Evolutionary conservation across 495 filamentous ascomycete species (phyloP).

Genomic region (Xylona heveae): DNA sequence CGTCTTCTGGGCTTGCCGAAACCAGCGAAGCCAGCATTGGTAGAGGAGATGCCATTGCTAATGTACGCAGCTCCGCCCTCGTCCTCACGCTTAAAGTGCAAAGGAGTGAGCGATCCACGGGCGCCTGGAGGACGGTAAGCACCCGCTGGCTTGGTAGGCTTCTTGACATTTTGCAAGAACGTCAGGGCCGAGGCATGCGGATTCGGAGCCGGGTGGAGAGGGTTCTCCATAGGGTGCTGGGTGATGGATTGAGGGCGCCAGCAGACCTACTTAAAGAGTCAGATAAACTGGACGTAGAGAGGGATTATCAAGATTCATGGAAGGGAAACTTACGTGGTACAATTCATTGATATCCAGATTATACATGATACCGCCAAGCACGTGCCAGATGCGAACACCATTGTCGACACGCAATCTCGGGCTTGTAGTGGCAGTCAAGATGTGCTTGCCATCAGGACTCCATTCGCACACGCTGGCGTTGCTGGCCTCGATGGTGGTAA

Average conservation of each 20-base stretch:
- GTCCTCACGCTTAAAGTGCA: slow-evolving; percentile 94
- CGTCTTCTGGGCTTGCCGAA: slow-evolving; percentile 53
- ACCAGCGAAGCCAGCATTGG: slow-evolving; percentile 35
- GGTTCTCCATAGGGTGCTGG: slow-evolving; percentile 43
- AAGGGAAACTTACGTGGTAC: slow-evolving; percentile 46
- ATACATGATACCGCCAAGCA: slow-evolving; percentile 78
- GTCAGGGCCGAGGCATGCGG: slow-evolving; percentile 70
- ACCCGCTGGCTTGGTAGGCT: slow-evolving; percentile 81
- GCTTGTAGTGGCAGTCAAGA: slow-evolving; percentile 90
- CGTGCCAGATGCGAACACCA: slow-evolving; percentile 86
- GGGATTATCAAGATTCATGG: too few relatives aligned
- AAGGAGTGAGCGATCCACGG: slow-evolving; percentile 64
- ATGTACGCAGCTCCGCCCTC: slow-evolving; percentile 83
- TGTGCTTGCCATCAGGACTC: slow-evolving; percentile 87
- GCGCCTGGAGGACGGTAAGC: slow-evolving; percentile 96
- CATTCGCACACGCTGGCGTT: slow-evolving; percentile 90
- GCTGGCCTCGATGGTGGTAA: slow-evolving; percentile 84
- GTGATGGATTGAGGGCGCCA: slow-evolving; percentile 60
- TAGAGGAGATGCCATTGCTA: slow-evolving; percentile 41
- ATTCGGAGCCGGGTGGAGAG: slow-evolving; percentile 51
- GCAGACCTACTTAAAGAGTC: slow-evolving; percentile 25
- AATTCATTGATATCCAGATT: slow-evolving; percentile 84
- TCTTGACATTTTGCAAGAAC: slow-evolving; percentile 70
- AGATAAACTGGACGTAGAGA: too few relatives aligned
- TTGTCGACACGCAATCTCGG: slow-evolving; percentile 92